Evolutionary conservation across 768 basidiomycete genomes (phyloP).

Genomic region (Stropharia rugosoannulata): DNA sequence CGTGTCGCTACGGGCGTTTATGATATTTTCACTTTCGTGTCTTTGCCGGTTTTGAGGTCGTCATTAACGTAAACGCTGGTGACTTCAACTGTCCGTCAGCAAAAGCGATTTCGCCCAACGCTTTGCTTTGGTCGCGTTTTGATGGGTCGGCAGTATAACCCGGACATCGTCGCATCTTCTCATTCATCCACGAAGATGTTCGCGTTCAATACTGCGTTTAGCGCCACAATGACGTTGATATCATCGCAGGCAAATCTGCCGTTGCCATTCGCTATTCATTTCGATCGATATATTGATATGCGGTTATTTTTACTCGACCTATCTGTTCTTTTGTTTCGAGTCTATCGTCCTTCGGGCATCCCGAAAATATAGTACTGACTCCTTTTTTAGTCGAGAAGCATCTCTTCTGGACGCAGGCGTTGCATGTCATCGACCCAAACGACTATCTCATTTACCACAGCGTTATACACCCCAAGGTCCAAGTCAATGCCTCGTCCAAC

Average conservation of each 20-base stretch:
- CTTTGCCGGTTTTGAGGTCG: not conserved
- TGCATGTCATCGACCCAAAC: conserved; percentile 58
- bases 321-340: not conserved
- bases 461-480: conserved; percentile 40
- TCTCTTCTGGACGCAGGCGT: conserved; percentile 69
- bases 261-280: not conserved
- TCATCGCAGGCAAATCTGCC: not conserved
- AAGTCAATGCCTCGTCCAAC: conserved; percentile 31
- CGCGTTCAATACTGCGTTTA: not conserved
- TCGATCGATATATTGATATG: not conserved
- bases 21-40: not conserved
- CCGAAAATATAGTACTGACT: conserved; percentile 13
- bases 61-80: not conserved
- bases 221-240: not conserved
- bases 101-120: not conserved
- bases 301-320: not conserved
- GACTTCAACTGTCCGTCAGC: not conserved
- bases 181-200: not conserved
- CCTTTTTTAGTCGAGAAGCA: conserved; percentile 58
- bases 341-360: conserved; percentile 3
- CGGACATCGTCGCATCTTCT: not conserved
- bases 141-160: not conserved
- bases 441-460: conserved; percentile 52
- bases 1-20: not conserved
- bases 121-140: not conserved